Base-by-base conservation (phyloP, 441 rosid genomes). In the Pelargonium fulgidum region DNA sequence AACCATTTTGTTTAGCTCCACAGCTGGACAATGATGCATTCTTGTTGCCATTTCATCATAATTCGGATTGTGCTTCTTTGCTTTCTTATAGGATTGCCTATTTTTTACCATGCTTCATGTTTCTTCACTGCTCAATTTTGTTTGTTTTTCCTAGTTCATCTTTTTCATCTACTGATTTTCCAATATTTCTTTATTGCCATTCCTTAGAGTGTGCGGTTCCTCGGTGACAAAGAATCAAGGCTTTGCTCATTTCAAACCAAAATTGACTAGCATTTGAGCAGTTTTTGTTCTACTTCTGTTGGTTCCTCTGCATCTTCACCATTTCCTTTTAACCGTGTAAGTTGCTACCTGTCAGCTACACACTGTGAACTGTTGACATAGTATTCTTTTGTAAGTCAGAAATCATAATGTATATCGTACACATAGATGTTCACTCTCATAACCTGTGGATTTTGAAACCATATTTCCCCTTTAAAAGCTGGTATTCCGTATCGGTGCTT, bases 201-300 rank as follows among this genome's bases (percentile, higher is more conserved):
- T 74, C 77, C 82, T 79, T 83, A 88, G 92, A 84, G 80, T 83
- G 83, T 79, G 95, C 92, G 65, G 96, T 87, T 82, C 96, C 96
- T 77, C 94, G 94, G 96, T 92, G 93, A 90, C 89, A 79, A 48
- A 47, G 45, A 67, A n/a, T 62, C 56, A 26, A 39, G 47, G 71
- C 72, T 64, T 48, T 69, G 14, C 24, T 72, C 73, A 33, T 65
- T 68, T 64, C 68, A 64, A 71, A 76, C 68, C 74, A 71, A 63
- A 59, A 39, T 68, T 68, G 73, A 33, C 67, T 67, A 36, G 50
- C 67, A 33, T 68, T 69, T 70, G 73, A 68, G 76, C 76, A 10
- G 73, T 73, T 72, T 24, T 75, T 54, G 64, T 41, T 48, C 65
- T 20, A 67, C n/a, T 47, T 20, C 1, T 6, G 65, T 14, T 11